Percentiles rank a stretch among this genome's conserved stretches.
Conservation (phyloP, 1,284 basidiomycete genomes). For the Trametes polyzona region DNA sequence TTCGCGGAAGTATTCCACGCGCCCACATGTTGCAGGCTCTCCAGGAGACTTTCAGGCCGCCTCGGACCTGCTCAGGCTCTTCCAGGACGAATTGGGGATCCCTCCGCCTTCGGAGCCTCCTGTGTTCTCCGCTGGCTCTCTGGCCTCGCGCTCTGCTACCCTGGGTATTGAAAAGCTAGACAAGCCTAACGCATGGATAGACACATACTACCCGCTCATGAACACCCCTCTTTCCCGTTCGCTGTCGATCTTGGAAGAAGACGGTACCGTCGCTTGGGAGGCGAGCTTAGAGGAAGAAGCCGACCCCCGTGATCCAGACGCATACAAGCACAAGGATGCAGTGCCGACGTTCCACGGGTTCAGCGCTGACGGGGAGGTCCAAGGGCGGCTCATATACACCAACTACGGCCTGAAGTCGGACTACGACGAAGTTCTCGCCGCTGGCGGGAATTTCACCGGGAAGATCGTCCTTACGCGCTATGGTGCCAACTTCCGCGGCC, state of each 20-base stretch:
- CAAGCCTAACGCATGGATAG: conserved; percentile 76
- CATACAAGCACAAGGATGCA: conserved; percentile 57
- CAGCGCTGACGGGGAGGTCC: conserved; percentile 64
- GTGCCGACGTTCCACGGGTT: conserved; percentile 75
- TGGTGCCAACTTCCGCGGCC: conserved; percentile 81
- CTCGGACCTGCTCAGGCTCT: conserved; percentile 60
- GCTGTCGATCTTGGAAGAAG: conserved; percentile 60
- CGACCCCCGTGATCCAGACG: conserved; percentile 64
- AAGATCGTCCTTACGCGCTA: conserved; percentile 86
- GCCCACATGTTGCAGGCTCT: conserved; percentile 76
- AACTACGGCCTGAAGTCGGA: conserved; percentile 79
- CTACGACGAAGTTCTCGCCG: conserved; percentile 37
- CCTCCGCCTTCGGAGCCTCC: conserved; percentile 44
- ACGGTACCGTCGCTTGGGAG: conserved; percentile 62
- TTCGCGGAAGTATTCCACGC: conserved; percentile 62
- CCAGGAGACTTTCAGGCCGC: conserved; percentile 67
- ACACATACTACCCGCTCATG: conserved; percentile 82
- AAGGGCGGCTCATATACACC: conserved; percentile 79
- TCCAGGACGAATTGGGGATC: conserved; percentile 66
- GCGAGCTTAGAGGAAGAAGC: conserved; percentile 72
- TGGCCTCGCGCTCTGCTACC: conserved; percentile 65
- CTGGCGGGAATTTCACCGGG: conserved; percentile 76
- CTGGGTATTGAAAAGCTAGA: conserved; percentile 50
- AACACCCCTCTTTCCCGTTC: conserved; percentile 72
- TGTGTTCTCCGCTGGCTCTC: conserved; percentile 67